Conservation (phyloP, 1,284 basidiomycete species). For the Ganoderma multipileum region DNA sequence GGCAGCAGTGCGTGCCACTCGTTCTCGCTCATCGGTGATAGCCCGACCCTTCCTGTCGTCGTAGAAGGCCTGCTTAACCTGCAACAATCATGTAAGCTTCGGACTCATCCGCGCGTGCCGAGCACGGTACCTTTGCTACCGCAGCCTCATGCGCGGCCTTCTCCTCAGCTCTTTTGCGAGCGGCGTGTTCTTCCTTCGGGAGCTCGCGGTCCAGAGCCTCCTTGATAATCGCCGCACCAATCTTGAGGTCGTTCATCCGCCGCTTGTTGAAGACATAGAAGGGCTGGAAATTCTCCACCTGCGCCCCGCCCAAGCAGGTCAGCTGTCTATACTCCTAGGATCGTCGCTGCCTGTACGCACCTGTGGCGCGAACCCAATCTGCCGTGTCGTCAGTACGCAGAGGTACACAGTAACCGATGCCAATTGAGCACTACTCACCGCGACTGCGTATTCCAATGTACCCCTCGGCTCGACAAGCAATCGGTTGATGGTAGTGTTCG, state of each 20-base stretch:
- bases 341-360: conserved; percentile 43
- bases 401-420: background rate
- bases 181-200: conserved; percentile 59
- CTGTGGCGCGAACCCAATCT: conserved; percentile 77
- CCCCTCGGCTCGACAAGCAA: conserved; percentile 69
- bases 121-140: conserved; percentile 54
- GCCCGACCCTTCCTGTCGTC: conserved; percentile 72
- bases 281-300: conserved; percentile 56
- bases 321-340: background rate
- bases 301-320: conserved; percentile 9
- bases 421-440: conserved; percentile 49
- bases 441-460: conserved; percentile 78
- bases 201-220: conserved; percentile 64
- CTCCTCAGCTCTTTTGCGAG: conserved; percentile 54
- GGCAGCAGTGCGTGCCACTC: conserved; percentile 49
- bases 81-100: conserved; percentile 1
- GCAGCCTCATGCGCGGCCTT: conserved; percentile 62
- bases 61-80: conserved; percentile 78
- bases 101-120: background rate
- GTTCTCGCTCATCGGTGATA: conserved; percentile 62
- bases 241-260: conserved; percentile 59
- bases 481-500: conserved; percentile 71
- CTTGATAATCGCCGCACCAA: conserved; percentile 67
- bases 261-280: conserved; percentile 67
- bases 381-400: background rate